phyloP scores from a whole-genome alignment of 2,329 filamentous ascomycete genomes.

The Aspergillus pseudonomiae region DNA sequence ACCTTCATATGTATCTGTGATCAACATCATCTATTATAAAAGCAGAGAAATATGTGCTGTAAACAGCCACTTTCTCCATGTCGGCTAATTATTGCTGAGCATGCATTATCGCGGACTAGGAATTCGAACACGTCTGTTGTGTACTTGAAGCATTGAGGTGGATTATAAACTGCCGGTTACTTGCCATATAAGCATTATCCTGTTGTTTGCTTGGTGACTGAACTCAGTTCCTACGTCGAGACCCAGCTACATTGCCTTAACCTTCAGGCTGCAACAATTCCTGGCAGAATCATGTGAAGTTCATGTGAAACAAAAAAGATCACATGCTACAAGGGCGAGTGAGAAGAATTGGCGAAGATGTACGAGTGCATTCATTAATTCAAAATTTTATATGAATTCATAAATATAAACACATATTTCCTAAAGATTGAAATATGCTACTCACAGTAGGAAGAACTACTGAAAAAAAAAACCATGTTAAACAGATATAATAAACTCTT shows the following conservation, averaged over 20 bases:
- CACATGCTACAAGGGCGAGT: background rate
- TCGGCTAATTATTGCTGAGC: too few relatives aligned
- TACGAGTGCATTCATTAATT: background rate
- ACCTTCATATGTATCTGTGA: too few relatives aligned
- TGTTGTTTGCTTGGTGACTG: background rate
- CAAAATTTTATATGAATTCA: too few relatives aligned
- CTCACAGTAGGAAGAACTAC: background rate
- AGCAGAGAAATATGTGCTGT: too few relatives aligned
- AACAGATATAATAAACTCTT: slow-evolving; percentile 7
- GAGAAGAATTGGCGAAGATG: background rate
- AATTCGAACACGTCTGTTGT: too few relatives aligned
- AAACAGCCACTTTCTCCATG: too few relatives aligned
- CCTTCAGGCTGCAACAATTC: background rate
- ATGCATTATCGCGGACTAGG: too few relatives aligned
- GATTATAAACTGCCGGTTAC: background rate
- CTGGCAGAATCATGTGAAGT: background rate
- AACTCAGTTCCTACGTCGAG: background rate
- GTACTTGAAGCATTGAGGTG: too few relatives aligned
- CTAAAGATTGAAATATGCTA: too few relatives aligned
- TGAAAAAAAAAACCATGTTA: background rate
- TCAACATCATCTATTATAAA: too few relatives aligned
- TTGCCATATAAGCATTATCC: background rate
- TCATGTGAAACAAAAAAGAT: background rate
- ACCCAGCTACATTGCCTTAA: background rate
- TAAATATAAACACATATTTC: too few relatives aligned